These are phyloP conservation scores for Pholiota microspora DNA, from an alignment of 768 basidiomycete species.

Conservation along the genomic window DNA sequence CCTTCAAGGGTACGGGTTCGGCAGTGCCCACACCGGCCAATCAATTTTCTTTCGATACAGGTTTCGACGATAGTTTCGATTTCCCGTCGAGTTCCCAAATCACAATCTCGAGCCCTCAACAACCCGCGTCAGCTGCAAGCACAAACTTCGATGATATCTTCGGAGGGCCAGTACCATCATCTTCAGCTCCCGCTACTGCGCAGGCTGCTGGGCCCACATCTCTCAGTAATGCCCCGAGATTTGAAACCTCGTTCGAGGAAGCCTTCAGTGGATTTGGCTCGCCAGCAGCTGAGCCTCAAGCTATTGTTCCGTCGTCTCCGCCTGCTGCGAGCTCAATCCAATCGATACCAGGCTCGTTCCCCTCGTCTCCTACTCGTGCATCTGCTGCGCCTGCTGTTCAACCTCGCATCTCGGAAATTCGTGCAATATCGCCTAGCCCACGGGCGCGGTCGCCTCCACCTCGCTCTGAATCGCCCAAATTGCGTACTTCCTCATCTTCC, in stretches of 20 bases:
- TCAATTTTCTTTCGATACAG: slow-evolving; percentile 61
- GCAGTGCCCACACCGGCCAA: slow-evolving; percentile 32
- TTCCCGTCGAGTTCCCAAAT: slow-evolving; percentile 41
- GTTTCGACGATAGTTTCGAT: slow-evolving; percentile 60
- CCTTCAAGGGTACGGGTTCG: slow-evolving; percentile 50
- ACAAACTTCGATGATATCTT: slow-evolving; percentile 19
- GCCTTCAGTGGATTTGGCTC: slow-evolving; percentile 51
- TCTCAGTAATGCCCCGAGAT: slow-evolving; percentile 6
- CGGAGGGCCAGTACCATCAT: slow-evolving; percentile 10
- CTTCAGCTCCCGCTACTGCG: slow-evolving; percentile 5
- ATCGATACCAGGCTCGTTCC: slow-evolving; percentile 26
- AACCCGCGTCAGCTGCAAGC: background rate
- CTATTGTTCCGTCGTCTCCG: slow-evolving; percentile 26
- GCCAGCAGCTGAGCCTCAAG: slow-evolving; percentile 18
- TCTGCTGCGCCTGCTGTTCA: slow-evolving; percentile 37
- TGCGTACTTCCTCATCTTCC: slow-evolving; percentile 58
- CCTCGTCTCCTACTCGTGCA: slow-evolving; percentile 32
- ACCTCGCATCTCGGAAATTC: slow-evolving; percentile 29
- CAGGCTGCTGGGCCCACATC: background rate
- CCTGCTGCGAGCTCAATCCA: slow-evolving; percentile 19
- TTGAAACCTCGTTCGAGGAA: slow-evolving; percentile 43
- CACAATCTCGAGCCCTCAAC: background rate
- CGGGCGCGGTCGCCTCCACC: slow-evolving; percentile 37
- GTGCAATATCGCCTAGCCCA: slow-evolving; percentile 36
- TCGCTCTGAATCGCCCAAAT: slow-evolving; percentile 55